Evolutionary conservation across 345 rosid genomes (phyloP).

Genomic region (Hevea brasiliensis): DNA sequence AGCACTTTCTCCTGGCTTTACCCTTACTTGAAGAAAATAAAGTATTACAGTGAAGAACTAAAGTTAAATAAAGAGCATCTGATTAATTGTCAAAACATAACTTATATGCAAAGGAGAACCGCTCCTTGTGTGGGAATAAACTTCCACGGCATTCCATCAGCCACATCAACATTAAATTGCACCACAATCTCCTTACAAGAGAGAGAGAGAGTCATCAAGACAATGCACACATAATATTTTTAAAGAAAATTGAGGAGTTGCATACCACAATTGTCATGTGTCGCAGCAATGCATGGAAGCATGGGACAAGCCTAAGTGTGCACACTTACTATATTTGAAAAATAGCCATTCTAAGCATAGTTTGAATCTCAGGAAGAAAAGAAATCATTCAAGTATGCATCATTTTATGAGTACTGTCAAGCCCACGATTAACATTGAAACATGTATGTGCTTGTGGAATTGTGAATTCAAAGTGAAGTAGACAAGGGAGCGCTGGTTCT

Average conservation of each 20-base stretch:
- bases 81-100: no score
- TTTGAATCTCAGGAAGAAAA: no score
- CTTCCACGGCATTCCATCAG: constrained; percentile 99
- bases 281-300: not conserved
- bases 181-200: constrained; percentile 76
- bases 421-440: no score
- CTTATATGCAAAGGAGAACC: no score
- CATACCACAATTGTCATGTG: not conserved
- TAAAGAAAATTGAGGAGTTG: not conserved
- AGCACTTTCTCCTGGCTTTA: constrained; percentile 95
- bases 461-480: no score
- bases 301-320: not conserved
- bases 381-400: no score
- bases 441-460: no score
- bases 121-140: no score
- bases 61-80: no score
- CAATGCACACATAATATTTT: no score
- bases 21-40: constrained; percentile 57
- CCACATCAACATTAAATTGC: constrained; percentile 94
- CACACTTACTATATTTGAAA: not conserved
- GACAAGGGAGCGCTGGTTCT: no score
- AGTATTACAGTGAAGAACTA: not conserved
- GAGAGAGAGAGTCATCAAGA: not conserved
- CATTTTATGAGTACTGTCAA: no score
- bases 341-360: not conserved